A percentile compares a stretch with the other conserved stretches of the same genome.
phyloP scores from a whole-genome alignment of 768 basidiomycete species.

The Auriscalpium orientale region DNA sequence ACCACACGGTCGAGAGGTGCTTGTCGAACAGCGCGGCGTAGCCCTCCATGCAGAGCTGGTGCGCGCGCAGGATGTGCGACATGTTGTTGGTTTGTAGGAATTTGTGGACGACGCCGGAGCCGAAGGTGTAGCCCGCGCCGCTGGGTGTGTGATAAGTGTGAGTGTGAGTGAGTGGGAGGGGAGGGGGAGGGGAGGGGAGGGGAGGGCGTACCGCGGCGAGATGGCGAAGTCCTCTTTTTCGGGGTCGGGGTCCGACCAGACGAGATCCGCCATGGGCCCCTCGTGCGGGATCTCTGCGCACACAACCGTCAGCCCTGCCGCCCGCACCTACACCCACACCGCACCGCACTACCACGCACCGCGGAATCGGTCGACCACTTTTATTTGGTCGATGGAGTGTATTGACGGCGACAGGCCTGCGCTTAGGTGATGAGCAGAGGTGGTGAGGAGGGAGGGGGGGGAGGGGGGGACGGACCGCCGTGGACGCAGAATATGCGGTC shows the following conservation, averaged over 20 bases:
- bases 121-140: constrained; percentile 98
- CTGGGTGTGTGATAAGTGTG: no score
- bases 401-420: constrained; percentile 94
- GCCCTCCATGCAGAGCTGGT: constrained; percentile 99
- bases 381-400: constrained; percentile 99
- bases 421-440: constrained; percentile 2
- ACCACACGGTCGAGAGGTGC: constrained; percentile 96
- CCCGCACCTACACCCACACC: constrained; percentile 84
- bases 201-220: constrained; percentile 71
- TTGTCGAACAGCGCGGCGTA: constrained; percentile 96
- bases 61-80: constrained; percentile 95
- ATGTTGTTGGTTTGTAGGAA: constrained; percentile 94
- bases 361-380: constrained; percentile 97
- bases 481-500: constrained; percentile 99
- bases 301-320: background rate
- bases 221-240: constrained; percentile 99
- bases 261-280: constrained; percentile 98
- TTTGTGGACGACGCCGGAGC: constrained; percentile 95
- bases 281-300: constrained; percentile 92
- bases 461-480: constrained; percentile 55
- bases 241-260: constrained; percentile 99
- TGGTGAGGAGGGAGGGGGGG: background rate
- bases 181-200: background rate
- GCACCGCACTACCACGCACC: constrained; percentile 53
- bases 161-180: constrained; percentile 7